Percentiles rank a stretch among this genome's conserved stretches.
Conservation (phyloP, 108 stramenopile species). For the Chaetoceros tenuissimus region DNA sequence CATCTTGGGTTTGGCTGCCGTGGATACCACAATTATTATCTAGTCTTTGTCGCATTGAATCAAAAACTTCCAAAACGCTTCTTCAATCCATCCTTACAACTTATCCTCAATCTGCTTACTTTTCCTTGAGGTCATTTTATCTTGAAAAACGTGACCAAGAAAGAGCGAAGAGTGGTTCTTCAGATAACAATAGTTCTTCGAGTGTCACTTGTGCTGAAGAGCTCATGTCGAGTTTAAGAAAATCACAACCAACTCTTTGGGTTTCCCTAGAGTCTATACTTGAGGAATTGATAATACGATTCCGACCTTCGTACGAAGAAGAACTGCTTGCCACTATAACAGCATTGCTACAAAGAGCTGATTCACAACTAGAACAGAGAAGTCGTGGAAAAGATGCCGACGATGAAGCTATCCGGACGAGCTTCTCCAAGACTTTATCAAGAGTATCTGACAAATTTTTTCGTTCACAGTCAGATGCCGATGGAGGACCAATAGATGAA, state of each 20-base stretch:
- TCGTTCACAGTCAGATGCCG: conserved; percentile 21
- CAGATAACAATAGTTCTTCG: conserved; percentile 15
- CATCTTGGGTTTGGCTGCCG: conserved; percentile 91
- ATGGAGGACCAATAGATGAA: conserved; percentile 32
- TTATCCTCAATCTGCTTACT: conserved; percentile 84
- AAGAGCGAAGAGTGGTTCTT: conserved; percentile 30
- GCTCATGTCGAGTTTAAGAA: conserved; percentile 76
- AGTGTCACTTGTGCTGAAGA: conserved; percentile 69
- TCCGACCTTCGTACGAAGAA: conserved; percentile 85
- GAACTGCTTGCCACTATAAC: conserved; percentile 80
- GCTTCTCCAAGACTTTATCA: conserved; percentile 50
- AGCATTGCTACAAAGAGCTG: conserved; percentile 65
- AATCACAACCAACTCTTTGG: conserved; percentile 80
- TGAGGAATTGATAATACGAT: conserved; percentile 87
- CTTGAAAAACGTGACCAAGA: conserved; percentile 80
- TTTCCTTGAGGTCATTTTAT: conserved; percentile 73
- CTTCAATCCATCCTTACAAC: conserved; percentile 49
- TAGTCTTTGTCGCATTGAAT: conserved; percentile 69
- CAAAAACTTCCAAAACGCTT: conserved; percentile 46
- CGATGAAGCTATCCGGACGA: conserved; percentile 38
- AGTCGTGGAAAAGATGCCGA: conserved; percentile 18
- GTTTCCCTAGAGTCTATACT: conserved; percentile 84
- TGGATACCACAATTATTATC: conserved; percentile 88
- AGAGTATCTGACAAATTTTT: conserved; percentile 72
- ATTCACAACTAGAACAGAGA: conserved; percentile 30